Base-by-base conservation (phyloP, 345 rosid species). In the Hypericum androsaemum region DNA sequence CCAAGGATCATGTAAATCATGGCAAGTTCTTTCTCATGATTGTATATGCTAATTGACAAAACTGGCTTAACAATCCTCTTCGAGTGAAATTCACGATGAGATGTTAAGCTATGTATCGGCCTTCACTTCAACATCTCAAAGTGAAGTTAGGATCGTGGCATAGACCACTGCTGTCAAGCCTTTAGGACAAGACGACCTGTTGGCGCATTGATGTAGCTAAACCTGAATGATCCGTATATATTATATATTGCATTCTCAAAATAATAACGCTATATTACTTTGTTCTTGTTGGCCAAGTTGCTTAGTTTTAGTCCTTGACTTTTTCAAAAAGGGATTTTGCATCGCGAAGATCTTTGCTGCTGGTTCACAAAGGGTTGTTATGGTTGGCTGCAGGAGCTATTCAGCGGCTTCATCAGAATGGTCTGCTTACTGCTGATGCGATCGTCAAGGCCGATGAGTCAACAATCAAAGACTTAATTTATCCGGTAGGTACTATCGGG, bases 361-460 rank as follows among this genome's bases (percentile, higher is more conserved):
- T 36, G 37, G 39, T 50, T 49, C 47, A 54, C 52, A 45, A 8
- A 59, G 15, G 11, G 5, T 5, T 41, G 8, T 50, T 22, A 50
- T 64, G 62, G 12, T 45, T 22, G 50, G 48, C 17, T 68, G 73
- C 80, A 89, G 98, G 89, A 50, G 98, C 98, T 45, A 73, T 90
- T 56, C 78, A 82, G 57, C 83, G 89, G 62, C 95, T 90, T 58
- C 74, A 43, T 45, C 77, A 82, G 50, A 84, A 81, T 64, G 64
- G 62, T 56, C 71, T 90, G 68, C 95, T 84, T 63, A 73, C 88
- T 60, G 88, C 95, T 13, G 82, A 82, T 62, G 81, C 96, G 57
- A 72, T 90, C 62, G 89, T 82, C 45, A 62, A 72, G 68, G 84
- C 98, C 15, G 84, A 84, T 72, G 98, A 90, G 75, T 72, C 72